Base-by-base conservation (phyloP, 139 green algal species). In the Closterium sp. region DNA sequence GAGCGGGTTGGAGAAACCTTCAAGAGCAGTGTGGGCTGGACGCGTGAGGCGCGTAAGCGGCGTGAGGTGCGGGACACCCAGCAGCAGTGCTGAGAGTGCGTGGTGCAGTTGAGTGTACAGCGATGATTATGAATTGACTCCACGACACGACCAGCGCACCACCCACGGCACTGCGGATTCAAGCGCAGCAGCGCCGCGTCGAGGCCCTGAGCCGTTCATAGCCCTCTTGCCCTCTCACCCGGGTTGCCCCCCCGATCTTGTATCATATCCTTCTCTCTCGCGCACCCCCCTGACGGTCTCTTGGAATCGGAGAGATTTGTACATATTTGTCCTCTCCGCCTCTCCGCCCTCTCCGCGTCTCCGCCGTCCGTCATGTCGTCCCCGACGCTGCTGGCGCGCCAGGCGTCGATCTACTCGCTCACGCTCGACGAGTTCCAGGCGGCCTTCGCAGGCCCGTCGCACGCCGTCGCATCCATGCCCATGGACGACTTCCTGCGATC, bases 381-480 rank as follows among this genome's bases (percentile, higher is more conserved):
- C 38, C 38, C 38, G 38, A 12, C 16, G 38, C 38, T 66, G 38
- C 38, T 66, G 38, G 38, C 38, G 38, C 38, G 91, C 28, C 91
- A 93, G 91, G 16, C 33, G 19, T 94, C 91, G 4, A 91, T 94
- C 25, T 94, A 94, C 88, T 86, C 34, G 32, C 88, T 94, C 31
- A 94, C 91, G 21, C 88, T 94, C 64, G 91, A 91, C 76, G 91
- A 94, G 88, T 94, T 94, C 16, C 38, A 92, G 81, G 93, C 64
- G 10, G 81, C 91, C 19, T 85, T 94, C 30, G 55, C 30, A 25
- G 89, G 83, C 32, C 43, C 33, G 89, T 33, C 32, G 83, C 81
- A 89, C 12, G 90, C 12, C 76, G 89, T 94, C 30, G 91, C 89
- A 25, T 90, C 36, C 87, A 93, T 94, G 88, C 90, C 93, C 32